Conservation (phyloP, 106 monocot genomes). For the Dioscorea zingiberensis region DNA sequence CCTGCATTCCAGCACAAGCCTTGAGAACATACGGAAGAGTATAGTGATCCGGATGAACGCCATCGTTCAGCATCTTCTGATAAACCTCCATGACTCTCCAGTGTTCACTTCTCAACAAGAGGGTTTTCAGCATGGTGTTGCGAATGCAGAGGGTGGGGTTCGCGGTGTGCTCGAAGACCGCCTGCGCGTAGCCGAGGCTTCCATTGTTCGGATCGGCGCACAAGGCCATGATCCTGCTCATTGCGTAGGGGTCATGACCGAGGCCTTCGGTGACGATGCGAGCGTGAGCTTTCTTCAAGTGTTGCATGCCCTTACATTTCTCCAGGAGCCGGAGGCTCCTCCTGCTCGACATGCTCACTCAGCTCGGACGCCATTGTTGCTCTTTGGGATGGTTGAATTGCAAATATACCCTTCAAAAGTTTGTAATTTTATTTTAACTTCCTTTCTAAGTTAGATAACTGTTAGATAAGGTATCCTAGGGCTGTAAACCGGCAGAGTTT, state of each 20-base stretch:
- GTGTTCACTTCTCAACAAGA: slow-evolving; percentile 10
- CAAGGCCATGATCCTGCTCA: slow-evolving; percentile 34
- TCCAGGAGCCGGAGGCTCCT: slow-evolving; percentile 17
- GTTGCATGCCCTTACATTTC: slow-evolving; percentile 30
- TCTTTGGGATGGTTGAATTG: too few relatives aligned
- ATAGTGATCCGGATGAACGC: slow-evolving; percentile 28
- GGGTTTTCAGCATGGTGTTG: slow-evolving; percentile 45
- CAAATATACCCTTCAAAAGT: too few relatives aligned
- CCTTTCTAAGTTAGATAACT: too few relatives aligned
- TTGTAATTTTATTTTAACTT: too few relatives aligned
- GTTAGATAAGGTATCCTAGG: too few relatives aligned
- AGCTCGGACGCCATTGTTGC: too few relatives aligned
- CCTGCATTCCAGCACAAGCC: slow-evolving; percentile 14
- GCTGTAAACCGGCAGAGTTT: too few relatives aligned
- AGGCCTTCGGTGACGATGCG: slow-evolving; percentile 26
- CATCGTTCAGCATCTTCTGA: slow-evolving; percentile 1
- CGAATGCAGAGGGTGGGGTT: slow-evolving; percentile 27
- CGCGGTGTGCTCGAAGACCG: slow-evolving; percentile 12
- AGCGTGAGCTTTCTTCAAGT: slow-evolving; percentile 37
- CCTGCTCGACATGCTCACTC: neutral
- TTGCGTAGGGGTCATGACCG: slow-evolving; percentile 13
- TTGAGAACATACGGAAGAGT: slow-evolving; percentile 35
- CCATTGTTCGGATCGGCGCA: slow-evolving; percentile 26
- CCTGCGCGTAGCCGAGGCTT: slow-evolving; percentile 18
- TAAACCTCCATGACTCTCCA: slow-evolving; percentile 11